These are phyloP conservation scores for Trichoderma guizhouense DNA, from an alignment of 2,329 filamentous ascomycete genomes.

Conservation along the genomic window DNA sequence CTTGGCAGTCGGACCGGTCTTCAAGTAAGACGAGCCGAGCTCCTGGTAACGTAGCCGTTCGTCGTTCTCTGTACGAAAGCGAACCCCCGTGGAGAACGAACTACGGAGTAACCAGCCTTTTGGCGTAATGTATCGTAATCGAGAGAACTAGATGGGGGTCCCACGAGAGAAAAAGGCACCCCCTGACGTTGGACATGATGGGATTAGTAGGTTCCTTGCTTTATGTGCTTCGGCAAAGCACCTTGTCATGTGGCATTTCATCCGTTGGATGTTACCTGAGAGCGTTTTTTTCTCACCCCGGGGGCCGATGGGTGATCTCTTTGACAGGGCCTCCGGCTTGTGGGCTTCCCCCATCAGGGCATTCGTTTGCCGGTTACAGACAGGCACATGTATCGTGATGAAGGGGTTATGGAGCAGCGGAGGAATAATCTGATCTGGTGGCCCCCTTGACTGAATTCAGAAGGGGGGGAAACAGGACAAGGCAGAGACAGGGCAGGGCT, in stretches of 20 bases:
- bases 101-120: background rate
- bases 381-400: background rate
- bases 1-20: background rate
- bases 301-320: background rate
- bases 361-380: background rate
- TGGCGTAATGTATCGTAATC: background rate
- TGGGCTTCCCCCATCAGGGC: background rate
- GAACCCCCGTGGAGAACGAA: background rate
- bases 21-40: background rate
- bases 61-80: background rate
- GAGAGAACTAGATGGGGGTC: background rate
- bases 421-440: background rate
- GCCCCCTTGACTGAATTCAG: background rate
- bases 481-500: background rate
- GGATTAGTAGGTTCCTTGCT: background rate
- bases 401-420: background rate
- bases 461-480: background rate
- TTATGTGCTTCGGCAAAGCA: background rate
- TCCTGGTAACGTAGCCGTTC: background rate
- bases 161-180: background rate
- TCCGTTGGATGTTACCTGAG: background rate
- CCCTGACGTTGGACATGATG: background rate
- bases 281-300: background rate
- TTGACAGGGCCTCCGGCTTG: background rate
- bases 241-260: constrained; percentile 1